Percentiles rank a stretch among this genome's conserved stretches.
phyloP scores from a whole-genome alignment of 306 rosid genomes.

The Casuarina cunninghamiana region DNA sequence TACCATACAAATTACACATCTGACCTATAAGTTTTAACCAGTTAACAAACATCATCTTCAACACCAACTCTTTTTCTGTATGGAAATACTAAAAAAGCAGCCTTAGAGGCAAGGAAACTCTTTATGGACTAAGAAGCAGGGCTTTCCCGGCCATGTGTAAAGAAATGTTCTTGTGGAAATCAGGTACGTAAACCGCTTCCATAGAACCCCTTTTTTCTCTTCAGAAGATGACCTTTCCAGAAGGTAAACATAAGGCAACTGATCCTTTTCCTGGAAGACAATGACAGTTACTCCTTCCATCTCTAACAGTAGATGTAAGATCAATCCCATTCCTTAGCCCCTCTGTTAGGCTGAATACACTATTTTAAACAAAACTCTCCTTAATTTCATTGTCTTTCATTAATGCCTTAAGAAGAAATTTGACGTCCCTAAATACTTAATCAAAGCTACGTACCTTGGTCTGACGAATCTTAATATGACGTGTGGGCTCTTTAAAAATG shows the following conservation, averaged over 20 bases:
- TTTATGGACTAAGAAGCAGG: not conserved
- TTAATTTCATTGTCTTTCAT: not conserved
- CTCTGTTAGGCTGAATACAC: not conserved
- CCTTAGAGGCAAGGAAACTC: not conserved
- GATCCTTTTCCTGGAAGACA: not conserved
- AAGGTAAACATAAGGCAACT: not conserved
- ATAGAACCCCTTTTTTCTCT: not conserved
- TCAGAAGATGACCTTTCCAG: not conserved
- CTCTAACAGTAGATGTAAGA: not conserved
- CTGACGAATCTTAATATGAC: not conserved
- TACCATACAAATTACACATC: not conserved
- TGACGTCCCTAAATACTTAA: not conserved
- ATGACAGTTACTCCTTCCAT: not conserved
- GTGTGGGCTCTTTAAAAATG: not conserved
- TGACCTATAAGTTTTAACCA: not conserved
- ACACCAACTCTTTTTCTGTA: not conserved
- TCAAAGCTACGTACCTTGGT: not conserved
- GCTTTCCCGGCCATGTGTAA: not conserved
- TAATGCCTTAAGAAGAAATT: too few relatives aligned
- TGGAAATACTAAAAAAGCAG: not conserved
- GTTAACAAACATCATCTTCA: not conserved
- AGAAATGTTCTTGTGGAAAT: too few relatives aligned
- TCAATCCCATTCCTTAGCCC: not conserved
- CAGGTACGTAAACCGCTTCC: too few relatives aligned
- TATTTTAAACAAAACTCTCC: not conserved